Evolutionary conservation across 331 rosid species (phyloP).

Genomic region (Quercus tomentella): DNA sequence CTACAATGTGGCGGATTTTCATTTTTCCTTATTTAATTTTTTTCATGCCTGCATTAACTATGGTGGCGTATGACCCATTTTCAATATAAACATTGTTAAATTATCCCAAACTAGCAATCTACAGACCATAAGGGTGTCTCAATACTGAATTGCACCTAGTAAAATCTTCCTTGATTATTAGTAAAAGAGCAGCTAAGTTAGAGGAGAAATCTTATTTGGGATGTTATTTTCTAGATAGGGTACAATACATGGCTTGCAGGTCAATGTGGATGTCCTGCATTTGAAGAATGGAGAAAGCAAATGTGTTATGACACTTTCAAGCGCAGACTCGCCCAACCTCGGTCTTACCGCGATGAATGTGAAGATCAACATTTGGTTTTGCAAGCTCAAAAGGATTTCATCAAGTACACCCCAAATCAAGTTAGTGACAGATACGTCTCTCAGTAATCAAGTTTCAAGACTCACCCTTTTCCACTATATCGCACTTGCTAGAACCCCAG

Average conservation of each 20-base stretch:
- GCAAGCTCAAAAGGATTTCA: conserved; percentile 50
- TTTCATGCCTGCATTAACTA: not conserved
- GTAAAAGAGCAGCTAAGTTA: too few species aligned
- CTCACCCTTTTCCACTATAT: too few species aligned
- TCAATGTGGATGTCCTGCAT: conserved; percentile 41
- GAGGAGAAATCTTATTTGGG: not conserved
- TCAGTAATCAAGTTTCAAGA: too few species aligned
- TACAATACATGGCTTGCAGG: too few species aligned
- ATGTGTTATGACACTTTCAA: conserved; percentile 34
- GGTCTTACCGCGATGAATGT: conserved; percentile 65
- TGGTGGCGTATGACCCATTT: not conserved
- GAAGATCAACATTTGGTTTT: conserved; percentile 45
- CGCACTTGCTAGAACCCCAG: too few species aligned
- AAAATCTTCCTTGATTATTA: too few species aligned
- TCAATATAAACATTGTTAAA: not conserved
- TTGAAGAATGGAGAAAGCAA: conserved; percentile 61
- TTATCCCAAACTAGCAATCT: not conserved
- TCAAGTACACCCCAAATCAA: not conserved
- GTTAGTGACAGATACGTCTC: too few species aligned
- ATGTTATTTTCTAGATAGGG: too few species aligned
- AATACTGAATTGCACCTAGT: too few species aligned
- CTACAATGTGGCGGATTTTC: too few species aligned
- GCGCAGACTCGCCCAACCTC: conserved; percentile 27
- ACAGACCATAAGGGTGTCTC: not conserved
- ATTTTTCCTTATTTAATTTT: not conserved